These are phyloP conservation scores for Dimargaris verticillata DNA, from an alignment of 192 early-diverging fungal genomes.

Conservation along the genomic window DNA sequence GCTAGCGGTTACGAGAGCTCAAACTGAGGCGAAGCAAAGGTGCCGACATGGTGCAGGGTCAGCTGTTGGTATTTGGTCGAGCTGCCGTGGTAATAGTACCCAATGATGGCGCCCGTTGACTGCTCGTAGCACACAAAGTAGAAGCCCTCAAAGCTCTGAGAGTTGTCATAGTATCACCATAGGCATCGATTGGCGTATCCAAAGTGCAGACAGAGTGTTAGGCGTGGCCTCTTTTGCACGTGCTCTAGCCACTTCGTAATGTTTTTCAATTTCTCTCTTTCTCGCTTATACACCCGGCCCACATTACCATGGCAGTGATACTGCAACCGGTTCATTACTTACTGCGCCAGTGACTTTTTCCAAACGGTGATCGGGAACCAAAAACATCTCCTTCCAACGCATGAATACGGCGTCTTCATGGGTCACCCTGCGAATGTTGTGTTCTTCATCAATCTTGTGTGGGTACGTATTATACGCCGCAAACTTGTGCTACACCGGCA, in stretches of 20 bases:
- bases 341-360: constrained; percentile 45
- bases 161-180: neutral
- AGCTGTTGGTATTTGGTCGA: constrained; percentile 32
- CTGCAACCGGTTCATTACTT: neutral
- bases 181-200: neutral
- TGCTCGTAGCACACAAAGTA: constrained; percentile 61
- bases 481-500: neutral
- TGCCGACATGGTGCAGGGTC: neutral
- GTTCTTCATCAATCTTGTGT: neutral
- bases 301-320: too few species aligned
- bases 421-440: constrained; percentile 19
- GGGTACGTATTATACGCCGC: constrained; percentile 8
- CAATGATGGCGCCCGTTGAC: constrained; percentile 36
- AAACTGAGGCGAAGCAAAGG: neutral
- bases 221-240: too few species aligned
- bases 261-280: too few species aligned
- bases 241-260: too few species aligned
- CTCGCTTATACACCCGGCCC: too few species aligned
- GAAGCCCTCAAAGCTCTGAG: constrained; percentile 57
- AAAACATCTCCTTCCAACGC: constrained; percentile 80
- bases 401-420: constrained; percentile 53
- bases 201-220: too few species aligned
- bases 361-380: constrained; percentile 63
- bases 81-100: constrained; percentile 43
- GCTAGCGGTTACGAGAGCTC: neutral